Evolutionary conservation across 768 basidiomycete species (phyloP).

Genomic region (Pleurotus salmoneostramineus): DNA sequence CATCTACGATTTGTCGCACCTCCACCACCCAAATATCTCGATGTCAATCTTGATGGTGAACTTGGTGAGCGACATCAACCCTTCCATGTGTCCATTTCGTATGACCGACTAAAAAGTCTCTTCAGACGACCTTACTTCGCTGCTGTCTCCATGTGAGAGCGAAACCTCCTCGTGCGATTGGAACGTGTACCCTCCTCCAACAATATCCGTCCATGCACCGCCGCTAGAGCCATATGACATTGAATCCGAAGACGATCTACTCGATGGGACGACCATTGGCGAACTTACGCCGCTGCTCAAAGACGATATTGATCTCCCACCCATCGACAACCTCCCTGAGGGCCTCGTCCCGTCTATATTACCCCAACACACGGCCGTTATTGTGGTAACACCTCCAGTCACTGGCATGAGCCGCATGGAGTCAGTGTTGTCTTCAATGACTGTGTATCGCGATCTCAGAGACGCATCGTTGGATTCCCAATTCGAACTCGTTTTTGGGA

Average conservation of each 20-base stretch:
- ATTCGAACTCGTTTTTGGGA: slow-evolving; percentile 43
- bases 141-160: not conserved
- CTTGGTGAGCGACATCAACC: not conserved
- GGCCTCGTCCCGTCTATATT: slow-evolving; percentile 14
- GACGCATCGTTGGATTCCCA: slow-evolving; percentile 41
- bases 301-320: slow-evolving; percentile 13
- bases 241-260: slow-evolving; percentile 23
- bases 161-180: slow-evolving; percentile 5
- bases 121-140: no score
- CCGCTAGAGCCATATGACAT: slow-evolving; percentile 35
- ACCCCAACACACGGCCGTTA: slow-evolving; percentile 16
- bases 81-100: not conserved
- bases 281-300: not conserved
- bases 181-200: slow-evolving; percentile 12
- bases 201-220: slow-evolving; percentile 29
- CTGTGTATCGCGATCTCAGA: slow-evolving; percentile 53
- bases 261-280: not conserved
- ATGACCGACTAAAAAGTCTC: no score
- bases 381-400: slow-evolving; percentile 21
- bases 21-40: slow-evolving; percentile 8
- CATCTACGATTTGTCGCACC: slow-evolving; percentile 14
- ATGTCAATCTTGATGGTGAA: no score
- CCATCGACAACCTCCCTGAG: slow-evolving; percentile 15
- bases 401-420: slow-evolving; percentile 26
- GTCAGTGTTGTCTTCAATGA: slow-evolving; percentile 41